Evolutionary conservation across 345 rosid species (phyloP).

Genomic region (Cardamine chenopodiifolia): DNA sequence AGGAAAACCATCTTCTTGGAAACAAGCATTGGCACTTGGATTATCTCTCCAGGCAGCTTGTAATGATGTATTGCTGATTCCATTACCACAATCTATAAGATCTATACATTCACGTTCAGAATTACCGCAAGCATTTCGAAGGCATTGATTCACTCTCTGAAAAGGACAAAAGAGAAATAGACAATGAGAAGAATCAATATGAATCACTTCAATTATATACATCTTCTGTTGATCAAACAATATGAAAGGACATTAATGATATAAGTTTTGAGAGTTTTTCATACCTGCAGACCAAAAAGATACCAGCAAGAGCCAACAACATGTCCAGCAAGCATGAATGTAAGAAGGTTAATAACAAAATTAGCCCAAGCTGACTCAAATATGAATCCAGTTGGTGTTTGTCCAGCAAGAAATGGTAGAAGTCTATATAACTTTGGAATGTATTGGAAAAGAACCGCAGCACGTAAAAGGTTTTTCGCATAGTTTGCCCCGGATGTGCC

Average conservation of each 20-base stretch:
- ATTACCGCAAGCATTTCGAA: conserved; percentile 60
- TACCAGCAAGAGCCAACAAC: conserved; percentile 87
- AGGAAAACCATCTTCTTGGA: conserved; percentile 42
- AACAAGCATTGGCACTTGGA: conserved; percentile 54
- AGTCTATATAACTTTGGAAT: conserved; percentile 73
- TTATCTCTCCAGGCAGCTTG: conserved; percentile 41
- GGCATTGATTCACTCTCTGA: conserved; percentile 93
- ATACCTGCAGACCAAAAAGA: conserved; percentile 83
- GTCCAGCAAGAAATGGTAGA: conserved; percentile 74
- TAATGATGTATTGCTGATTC: background rate
- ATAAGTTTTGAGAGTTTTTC: conserved; percentile 10
- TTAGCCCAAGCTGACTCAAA: conserved; percentile 93
- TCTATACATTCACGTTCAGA: conserved; percentile 35
- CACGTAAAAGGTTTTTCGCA: conserved; percentile 67
- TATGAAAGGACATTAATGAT: background rate
- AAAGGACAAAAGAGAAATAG: background rate
- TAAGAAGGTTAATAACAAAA: conserved; percentile 80
- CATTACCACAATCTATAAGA: conserved; percentile 68
- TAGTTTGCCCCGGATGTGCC: conserved; percentile 60
- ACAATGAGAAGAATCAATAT: background rate
- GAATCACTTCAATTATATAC: background rate
- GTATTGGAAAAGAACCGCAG: conserved; percentile 68
- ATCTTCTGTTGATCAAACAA: no score
- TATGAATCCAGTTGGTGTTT: conserved; percentile 68
- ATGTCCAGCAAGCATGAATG: conserved; percentile 74